Percentiles rank a stretch among this genome's conserved stretches.
Evolutionary conservation across 768 basidiomycete genomes (phyloP).

Genomic region (Harrya chromipes): DNA sequence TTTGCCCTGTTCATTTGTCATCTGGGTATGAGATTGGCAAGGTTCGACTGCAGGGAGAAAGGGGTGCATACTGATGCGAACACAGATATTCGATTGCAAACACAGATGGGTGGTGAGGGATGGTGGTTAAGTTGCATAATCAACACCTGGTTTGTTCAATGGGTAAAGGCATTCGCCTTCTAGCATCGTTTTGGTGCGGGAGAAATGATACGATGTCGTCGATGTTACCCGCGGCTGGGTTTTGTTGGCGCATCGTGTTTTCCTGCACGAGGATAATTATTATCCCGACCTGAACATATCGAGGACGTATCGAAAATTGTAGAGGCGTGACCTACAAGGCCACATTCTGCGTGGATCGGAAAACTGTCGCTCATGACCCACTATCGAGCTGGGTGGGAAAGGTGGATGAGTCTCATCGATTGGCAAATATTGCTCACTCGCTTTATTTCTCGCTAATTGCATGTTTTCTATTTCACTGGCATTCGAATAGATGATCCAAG

Average conservation of each 20-base stretch:
- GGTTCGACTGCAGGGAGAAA: no score
- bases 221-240: slow-evolving; percentile 18
- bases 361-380: no score
- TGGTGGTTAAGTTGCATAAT: no score
- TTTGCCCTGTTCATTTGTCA: no score
- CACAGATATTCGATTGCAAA: no score
- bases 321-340: slow-evolving; percentile 23
- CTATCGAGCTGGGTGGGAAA: neutral
- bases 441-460: no score
- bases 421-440: slow-evolving; percentile 22
- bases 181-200: slow-evolving; percentile 12
- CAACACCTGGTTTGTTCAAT: neutral
- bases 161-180: slow-evolving; percentile 18
- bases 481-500: slow-evolving; percentile 1
- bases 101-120: no score
- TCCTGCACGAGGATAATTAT: slow-evolving; percentile 13
- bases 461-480: no score
- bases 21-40: no score
- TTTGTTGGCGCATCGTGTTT: slow-evolving; percentile 1
- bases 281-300: slow-evolving; percentile 21
- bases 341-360: neutral
- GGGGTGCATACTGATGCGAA: no score
- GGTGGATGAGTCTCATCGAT: slow-evolving; percentile 22
- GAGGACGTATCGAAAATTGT: slow-evolving; percentile 23
- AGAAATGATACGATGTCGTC: slow-evolving; percentile 15